Conservation (phyloP, 1,139 yeast genomes). For the Wickerhamomyces sp. region DNA sequence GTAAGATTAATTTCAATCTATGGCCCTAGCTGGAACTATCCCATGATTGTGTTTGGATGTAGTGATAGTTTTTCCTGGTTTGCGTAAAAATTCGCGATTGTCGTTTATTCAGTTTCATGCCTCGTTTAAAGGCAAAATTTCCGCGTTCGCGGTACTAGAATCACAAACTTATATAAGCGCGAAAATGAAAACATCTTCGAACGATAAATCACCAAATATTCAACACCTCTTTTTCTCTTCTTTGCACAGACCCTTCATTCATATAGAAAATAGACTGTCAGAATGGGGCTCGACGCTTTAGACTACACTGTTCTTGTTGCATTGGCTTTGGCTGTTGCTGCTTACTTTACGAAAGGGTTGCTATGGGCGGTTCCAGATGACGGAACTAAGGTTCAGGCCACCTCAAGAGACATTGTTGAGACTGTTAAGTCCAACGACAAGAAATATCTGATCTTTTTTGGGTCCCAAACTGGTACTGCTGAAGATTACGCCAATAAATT, state of each 20-base stretch:
- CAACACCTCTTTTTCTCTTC: background rate
- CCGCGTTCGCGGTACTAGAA: too few species aligned
- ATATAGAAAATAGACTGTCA: background rate
- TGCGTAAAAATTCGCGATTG: too few species aligned
- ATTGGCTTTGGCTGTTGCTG: conserved; percentile 56
- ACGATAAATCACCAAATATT: too few species aligned
- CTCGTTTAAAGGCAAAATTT: too few species aligned
- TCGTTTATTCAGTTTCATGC: too few species aligned
- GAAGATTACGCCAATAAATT: conserved; percentile 93
- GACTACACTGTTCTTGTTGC: conserved; percentile 68
- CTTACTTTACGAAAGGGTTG: conserved; percentile 62
- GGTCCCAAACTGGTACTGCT: conserved; percentile 99
- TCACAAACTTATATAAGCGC: too few species aligned
- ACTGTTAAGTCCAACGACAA: conserved; percentile 60
- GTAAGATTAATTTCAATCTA: too few species aligned
- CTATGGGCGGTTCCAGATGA: conserved; percentile 48
- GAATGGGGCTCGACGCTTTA: conserved; percentile 49
- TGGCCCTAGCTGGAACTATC: too few species aligned
- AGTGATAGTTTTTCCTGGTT: too few species aligned
- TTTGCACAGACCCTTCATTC: background rate
- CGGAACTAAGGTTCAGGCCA: conserved; percentile 29
- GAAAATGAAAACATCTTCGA: too few species aligned
- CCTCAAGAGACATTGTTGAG: conserved; percentile 59
- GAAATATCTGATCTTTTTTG: conserved; percentile 78
- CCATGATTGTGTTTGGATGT: too few species aligned